Percentiles rank a stretch among this genome's conserved stretches.
phyloP scores from a whole-genome alignment of 2,329 filamentous ascomycete species.

The Dryadomyces quercivorus region DNA sequence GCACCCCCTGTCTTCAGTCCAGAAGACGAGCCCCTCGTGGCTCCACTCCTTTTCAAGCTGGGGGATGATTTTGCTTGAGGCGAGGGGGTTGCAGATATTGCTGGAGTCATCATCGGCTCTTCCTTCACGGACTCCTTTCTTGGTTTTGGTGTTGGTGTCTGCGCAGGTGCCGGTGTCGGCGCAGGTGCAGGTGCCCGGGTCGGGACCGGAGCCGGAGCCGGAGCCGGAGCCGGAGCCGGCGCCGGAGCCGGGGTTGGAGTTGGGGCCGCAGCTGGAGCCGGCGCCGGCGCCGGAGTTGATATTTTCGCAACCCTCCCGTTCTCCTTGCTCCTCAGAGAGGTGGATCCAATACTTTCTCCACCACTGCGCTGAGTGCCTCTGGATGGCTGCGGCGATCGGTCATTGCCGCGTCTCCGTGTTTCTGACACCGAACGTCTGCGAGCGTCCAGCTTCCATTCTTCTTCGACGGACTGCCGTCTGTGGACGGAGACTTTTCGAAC shows the following conservation, averaged over 20 bases:
- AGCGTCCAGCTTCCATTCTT: conserved; percentile 19
- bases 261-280: no score
- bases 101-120: conserved; percentile 20
- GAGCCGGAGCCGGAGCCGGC: not conserved
- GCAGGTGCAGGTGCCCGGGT: not conserved
- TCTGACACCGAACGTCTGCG: conserved; percentile 5
- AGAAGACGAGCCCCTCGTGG: conserved; percentile 37
- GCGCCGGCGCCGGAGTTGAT: not conserved
- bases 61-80: conserved; percentile 9
- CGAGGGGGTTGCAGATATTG: not conserved
- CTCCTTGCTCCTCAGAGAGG: not conserved
- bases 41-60: conserved; percentile 42
- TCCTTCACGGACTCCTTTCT: conserved; percentile 15
- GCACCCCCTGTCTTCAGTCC: conserved; percentile 28
- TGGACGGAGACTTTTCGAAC: conserved; percentile 3
- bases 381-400: not conserved
- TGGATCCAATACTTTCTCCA: not conserved
- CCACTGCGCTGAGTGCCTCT: not conserved
- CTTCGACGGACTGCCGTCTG: conserved; percentile 23
- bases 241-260: not conserved
- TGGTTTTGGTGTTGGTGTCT: conserved; percentile 5
- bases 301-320: conserved; percentile 1
- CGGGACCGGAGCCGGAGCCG: not conserved
- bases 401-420: conserved; percentile 6
- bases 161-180: not conserved